Conservation (phyloP, 805 yeast genomes). For the Brettanomyces sp. region DNA sequence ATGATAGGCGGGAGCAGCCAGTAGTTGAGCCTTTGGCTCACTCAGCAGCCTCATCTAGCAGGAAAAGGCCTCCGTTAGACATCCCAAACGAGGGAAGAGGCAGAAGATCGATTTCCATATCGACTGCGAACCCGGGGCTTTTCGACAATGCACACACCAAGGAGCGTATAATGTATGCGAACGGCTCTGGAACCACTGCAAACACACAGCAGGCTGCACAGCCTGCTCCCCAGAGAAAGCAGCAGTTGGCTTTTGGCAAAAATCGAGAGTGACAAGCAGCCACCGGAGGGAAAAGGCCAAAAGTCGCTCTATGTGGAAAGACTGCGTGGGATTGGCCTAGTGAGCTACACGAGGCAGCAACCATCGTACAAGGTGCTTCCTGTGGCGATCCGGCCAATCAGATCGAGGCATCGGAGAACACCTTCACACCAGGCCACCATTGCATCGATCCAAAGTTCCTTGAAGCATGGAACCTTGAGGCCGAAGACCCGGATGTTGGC, state of each 20-base stretch:
- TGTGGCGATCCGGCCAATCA: constrained; percentile 39
- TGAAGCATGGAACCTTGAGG: constrained; percentile 53
- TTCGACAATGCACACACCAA: constrained; percentile 7
- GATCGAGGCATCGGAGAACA: constrained; percentile 21
- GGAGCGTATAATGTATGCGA: neutral
- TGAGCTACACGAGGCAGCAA: constrained; percentile 6
- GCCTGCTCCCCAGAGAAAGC: too few species aligned
- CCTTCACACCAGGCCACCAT: constrained; percentile 16
- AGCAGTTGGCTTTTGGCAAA: neutral
- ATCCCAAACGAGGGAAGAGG: constrained; percentile 28
- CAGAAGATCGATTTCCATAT: constrained; percentile 27
- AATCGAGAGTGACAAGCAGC: constrained; percentile 5
- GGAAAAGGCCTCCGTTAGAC: constrained; percentile 30
- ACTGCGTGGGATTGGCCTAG: constrained; percentile 5
- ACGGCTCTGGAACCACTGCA: too few species aligned
- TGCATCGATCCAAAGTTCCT: constrained; percentile 28
- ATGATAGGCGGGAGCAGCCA: constrained; percentile 32
- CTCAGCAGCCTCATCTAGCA: constrained; percentile 14
- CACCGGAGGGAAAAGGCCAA: constrained; percentile 35
- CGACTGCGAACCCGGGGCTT: constrained; percentile 25
- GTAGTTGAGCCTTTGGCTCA: constrained; percentile 23
- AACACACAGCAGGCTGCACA: too few species aligned
- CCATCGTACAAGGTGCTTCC: constrained; percentile 35
- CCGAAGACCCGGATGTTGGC: constrained; percentile 65
- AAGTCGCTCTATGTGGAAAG: constrained; percentile 38